Conservation (phyloP, 345 rosid genomes). For the Corchorus olitorius region DNA sequence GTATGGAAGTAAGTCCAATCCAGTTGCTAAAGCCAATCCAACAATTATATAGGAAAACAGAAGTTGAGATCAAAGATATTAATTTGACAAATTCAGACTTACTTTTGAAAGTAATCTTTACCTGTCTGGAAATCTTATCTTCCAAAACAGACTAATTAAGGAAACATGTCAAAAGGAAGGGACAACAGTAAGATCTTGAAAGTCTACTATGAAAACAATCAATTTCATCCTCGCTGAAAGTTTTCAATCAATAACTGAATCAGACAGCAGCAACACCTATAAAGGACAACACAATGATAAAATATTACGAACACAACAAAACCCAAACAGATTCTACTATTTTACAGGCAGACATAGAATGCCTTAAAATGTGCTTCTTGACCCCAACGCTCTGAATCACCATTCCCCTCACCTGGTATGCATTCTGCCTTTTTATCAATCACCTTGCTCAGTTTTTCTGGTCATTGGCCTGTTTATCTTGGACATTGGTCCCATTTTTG, state of each 20-base stretch:
- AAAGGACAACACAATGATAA: constrained; percentile 30
- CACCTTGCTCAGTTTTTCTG: constrained; percentile 61
- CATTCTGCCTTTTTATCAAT: constrained; percentile 70
- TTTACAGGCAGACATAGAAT: constrained; percentile 26
- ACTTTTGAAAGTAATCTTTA: no score
- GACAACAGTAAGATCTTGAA: no score
- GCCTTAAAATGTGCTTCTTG: constrained; percentile 92
- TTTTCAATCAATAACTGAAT: constrained; percentile 81
- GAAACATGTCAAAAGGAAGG: no score
- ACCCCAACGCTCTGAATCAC: constrained; percentile 80
- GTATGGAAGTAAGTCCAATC: no score
- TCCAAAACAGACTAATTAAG: no score
- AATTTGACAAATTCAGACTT: no score
- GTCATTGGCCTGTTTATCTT: constrained; percentile 40
- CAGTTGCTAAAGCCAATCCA: no score
- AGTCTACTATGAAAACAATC: no score
- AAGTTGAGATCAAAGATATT: no score
- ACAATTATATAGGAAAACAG: no score
- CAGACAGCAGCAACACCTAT: constrained; percentile 89
- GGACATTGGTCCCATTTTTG: constrained; percentile 38
- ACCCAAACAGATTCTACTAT: background rate
- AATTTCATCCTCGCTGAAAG: no score
- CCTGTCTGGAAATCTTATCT: no score
- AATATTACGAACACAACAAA: constrained; percentile 19
- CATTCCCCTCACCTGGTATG: constrained; percentile 56